Evolutionary conservation across 225 moss, liverwort and hornwort species (phyloP).

Genomic region (Pleurozium schreberi): DNA sequence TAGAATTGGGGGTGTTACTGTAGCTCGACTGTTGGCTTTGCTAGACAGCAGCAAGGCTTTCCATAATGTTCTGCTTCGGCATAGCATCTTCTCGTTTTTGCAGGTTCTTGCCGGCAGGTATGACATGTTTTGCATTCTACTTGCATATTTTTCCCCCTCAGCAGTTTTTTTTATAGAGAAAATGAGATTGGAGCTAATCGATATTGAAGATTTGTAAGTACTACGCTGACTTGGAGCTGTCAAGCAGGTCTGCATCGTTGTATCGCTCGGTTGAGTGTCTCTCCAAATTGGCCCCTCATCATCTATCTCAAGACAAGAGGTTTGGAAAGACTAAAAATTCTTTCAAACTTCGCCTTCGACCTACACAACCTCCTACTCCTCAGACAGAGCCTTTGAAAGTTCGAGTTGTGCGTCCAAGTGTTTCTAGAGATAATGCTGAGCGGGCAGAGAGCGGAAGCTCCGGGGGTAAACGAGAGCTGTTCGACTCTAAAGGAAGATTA

Average conservation of each 20-base stretch:
- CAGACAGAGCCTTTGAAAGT: slow-evolving; percentile 11
- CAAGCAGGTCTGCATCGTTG: slow-evolving; percentile 65
- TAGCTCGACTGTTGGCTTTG: slow-evolving; percentile 42
- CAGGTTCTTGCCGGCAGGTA: slow-evolving; percentile 96
- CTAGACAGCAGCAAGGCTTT: slow-evolving; percentile 49
- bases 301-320: slow-evolving; percentile 38
- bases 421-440: slow-evolving; percentile 47
- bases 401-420: slow-evolving; percentile 17
- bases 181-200: not conserved
- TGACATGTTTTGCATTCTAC: not conserved
- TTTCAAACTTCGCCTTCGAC: slow-evolving; percentile 47
- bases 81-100: slow-evolving; percentile 73
- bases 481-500: slow-evolving; percentile 12
- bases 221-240: not conserved
- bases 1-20: slow-evolving; percentile 34
- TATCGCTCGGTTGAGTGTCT: slow-evolving; percentile 49
- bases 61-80: slow-evolving; percentile 73
- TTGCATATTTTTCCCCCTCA: not conserved
- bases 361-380: slow-evolving; percentile 18
- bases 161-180: not conserved
- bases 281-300: slow-evolving; percentile 24
- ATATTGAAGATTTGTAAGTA: not conserved
- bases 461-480: slow-evolving; percentile 40
- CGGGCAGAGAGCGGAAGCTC: slow-evolving; percentile 59
- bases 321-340: slow-evolving; percentile 37